phyloP scores from a whole-genome alignment of 805 yeast genomes.

The Yarrowia bubula region DNA sequence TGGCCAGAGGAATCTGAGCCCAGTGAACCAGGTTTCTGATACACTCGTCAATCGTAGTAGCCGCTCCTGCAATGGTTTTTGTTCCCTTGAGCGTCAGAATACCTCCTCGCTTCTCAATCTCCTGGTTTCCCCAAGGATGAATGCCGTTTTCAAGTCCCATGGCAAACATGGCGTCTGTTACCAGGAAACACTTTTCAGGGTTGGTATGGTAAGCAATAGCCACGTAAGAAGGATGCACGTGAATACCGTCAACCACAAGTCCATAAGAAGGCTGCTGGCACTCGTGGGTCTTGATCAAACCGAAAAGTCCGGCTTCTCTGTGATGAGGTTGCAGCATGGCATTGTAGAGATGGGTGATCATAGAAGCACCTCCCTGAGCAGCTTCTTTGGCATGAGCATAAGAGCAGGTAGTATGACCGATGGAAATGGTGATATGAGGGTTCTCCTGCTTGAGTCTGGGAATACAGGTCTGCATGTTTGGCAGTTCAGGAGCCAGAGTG shows the following conservation, averaged over 20 bases:
- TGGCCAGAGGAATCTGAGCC: conserved; percentile 49
- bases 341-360: conserved; percentile 60
- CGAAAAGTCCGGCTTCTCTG: conserved; percentile 57
- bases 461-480: conserved; percentile 48
- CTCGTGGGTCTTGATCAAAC: conserved; percentile 38
- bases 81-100: conserved; percentile 52
- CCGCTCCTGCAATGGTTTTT: conserved; percentile 59
- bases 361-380: conserved; percentile 51
- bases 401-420: conserved; percentile 49
- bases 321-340: conserved; percentile 64
- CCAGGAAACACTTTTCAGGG: conserved; percentile 54
- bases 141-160: conserved; percentile 58
- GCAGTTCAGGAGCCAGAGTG: conserved; percentile 54
- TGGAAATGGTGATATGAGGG: conserved; percentile 42
- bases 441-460: conserved; percentile 41
- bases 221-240: conserved; percentile 55
- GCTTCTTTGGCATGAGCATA: conserved; percentile 44
- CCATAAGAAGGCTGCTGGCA: conserved; percentile 49
- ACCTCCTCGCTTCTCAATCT: conserved; percentile 49
- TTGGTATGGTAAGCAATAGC: conserved; percentile 50
- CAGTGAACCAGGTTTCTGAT: conserved; percentile 51
- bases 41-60: conserved; percentile 54
- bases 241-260: conserved; percentile 57
- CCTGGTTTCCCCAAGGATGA: conserved; percentile 51
- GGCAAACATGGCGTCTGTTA: conserved; percentile 59